Base-by-base conservation (phyloP, 2,329 filamentous ascomycete genomes). In the Fusarium denticulatum region DNA sequence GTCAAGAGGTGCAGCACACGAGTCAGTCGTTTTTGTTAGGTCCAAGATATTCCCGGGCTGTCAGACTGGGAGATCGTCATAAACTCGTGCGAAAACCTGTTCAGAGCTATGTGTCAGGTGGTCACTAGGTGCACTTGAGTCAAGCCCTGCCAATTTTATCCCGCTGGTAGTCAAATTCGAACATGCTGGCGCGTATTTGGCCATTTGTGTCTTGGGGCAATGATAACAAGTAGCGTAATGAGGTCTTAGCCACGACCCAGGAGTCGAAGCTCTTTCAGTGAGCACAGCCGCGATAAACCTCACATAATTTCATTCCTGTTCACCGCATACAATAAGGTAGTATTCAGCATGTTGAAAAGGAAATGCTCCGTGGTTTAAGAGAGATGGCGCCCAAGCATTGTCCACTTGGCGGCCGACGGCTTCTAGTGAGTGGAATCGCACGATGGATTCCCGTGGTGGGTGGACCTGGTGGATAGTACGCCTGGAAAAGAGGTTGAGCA, bases 361-460 rank as follows among this genome's bases (percentile, higher is more conserved):
- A 56, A 49, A 68, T 69, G 14, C 60, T 68, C 56, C 66, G 46
- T 42, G 40, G 30, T 20, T 61, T 39, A 40, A 55, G 26, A 39
- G 72, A 61, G 60, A 39, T 67, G 71, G 67, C 47, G 75, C 46
- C 60, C 34, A 26, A 69, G 69, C 71, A 46, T 65, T 63, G 69
- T 66, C 71, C 74, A 75, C 74, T 69, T 75, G 65, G 72, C 60
- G 62, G 64, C 64, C 53, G 55, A 67, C 63, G 62, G 62, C 58
- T 42, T 28, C 37, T 56, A 64, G 52, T 49, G 57, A 28, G 47
- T 60, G 47, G 43, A 64, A 74, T 77, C 47, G 69, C 64, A 69
- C 68, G 58, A 74, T 68, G 62, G 62, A 65, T 64, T 74, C 64
- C 66, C 59, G 64, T 40, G 55, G 67, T 72, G 57, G 67, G 55